Evolutionary conservation across 139 green algal genomes (phyloP).

Genomic region (Asterochloris erici): DNA sequence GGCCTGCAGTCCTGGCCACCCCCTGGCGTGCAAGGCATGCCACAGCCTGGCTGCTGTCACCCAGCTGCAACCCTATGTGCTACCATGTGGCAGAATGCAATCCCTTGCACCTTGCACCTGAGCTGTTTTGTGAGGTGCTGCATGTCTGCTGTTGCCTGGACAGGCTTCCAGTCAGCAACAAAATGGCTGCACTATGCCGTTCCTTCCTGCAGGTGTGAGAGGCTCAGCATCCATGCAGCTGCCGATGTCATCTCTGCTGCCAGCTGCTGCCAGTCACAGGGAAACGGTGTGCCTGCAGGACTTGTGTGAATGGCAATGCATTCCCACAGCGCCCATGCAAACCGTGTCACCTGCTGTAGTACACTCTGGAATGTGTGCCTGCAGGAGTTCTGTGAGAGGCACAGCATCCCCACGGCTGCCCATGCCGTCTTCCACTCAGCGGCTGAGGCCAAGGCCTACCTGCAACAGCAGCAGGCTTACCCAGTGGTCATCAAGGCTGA

Average conservation of each 20-base stretch:
- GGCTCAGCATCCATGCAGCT: no score
- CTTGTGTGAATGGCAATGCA: no score
- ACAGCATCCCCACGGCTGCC: conserved; percentile 89
- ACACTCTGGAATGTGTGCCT: background rate
- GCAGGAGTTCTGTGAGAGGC: conserved; percentile 80
- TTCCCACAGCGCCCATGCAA: no score
- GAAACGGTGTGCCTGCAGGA: no score
- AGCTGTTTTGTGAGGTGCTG: no score
- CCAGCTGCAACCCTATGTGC: background rate
- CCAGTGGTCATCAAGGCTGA: conserved; percentile 98
- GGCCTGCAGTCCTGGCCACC: background rate
- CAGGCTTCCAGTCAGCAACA: no score
- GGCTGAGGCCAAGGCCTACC: conserved; percentile 70
- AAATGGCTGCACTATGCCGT: no score
- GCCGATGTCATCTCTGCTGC: no score
- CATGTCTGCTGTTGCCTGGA: no score
- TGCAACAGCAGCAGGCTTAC: conserved; percentile 56
- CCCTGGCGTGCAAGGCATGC: background rate
- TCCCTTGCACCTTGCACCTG: background rate
- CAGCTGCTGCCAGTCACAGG: no score
- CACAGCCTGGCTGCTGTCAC: background rate
- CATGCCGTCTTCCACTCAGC: conserved; percentile 82
- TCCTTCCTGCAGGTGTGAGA: no score
- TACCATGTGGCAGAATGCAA: background rate
- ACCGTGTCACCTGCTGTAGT: no score